These are phyloP conservation scores for Volutella citrinella DNA, from an alignment of 2,329 filamentous ascomycete species.

Conservation along the genomic window DNA sequence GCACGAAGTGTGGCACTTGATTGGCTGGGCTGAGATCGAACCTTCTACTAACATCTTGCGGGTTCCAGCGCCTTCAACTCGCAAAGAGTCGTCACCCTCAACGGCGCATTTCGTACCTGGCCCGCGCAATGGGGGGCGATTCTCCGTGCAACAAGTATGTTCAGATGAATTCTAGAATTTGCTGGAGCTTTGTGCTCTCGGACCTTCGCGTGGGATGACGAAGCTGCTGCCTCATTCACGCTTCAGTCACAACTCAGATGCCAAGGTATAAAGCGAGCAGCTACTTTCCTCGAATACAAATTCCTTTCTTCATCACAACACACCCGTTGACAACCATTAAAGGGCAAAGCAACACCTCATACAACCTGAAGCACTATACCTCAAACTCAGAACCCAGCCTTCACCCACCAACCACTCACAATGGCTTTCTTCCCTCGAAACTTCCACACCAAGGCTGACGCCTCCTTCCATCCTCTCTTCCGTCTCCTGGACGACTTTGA, in stretches of 20 bases:
- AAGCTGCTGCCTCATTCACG: too few species aligned
- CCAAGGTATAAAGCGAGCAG: conserved; percentile 32
- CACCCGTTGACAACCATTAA: conserved; percentile 21
- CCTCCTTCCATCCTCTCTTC: conserved; percentile 59
- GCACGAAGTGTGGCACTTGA: too few species aligned
- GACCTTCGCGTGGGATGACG: too few species aligned
- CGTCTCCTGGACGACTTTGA: conserved; percentile 64
- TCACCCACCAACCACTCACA: conserved; percentile 32
- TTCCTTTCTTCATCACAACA: conserved; percentile 26
- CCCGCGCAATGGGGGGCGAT: too few species aligned
- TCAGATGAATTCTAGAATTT: conserved; percentile 24
- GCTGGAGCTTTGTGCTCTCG: too few species aligned
- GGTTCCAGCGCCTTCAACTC: too few species aligned
- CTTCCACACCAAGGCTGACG: conserved; percentile 45
- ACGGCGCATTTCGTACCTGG: too few species aligned
- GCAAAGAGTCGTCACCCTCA: too few species aligned
- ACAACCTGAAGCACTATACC: conserved; percentile 23
- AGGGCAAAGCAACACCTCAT: conserved; percentile 16
- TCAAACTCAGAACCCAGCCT: conserved; percentile 17
- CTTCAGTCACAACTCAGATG: too few species aligned
- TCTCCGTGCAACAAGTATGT: conserved; percentile 5
- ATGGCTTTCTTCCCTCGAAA: conserved; percentile 61
- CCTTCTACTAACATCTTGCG: too few species aligned
- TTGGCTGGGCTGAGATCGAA: too few species aligned
- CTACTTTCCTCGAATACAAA: conserved; percentile 10